Percentiles rank a stretch among this genome's conserved stretches.
Conservation (phyloP, 306 rosid species). For the Citrullus mucosospermus region DNA sequence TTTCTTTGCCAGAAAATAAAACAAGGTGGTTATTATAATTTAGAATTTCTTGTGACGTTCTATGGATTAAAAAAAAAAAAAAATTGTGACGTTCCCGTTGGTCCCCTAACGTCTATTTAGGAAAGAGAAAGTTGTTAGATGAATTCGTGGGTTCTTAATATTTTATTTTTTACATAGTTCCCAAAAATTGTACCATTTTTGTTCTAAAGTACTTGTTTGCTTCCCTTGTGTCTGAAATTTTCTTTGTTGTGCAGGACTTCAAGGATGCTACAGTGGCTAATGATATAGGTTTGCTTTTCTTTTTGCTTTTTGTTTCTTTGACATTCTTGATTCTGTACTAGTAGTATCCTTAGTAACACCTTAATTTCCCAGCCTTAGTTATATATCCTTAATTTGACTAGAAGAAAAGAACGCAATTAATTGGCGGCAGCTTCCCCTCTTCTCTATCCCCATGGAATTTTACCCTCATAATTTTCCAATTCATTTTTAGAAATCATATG, state of each 20-base stretch:
- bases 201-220: neutral
- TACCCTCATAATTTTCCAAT: neutral
- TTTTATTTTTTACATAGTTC: neutral
- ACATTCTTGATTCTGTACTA: neutral
- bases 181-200: neutral
- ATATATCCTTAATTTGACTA: neutral
- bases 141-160: neutral
- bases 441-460: neutral
- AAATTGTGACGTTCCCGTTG: too few species aligned
- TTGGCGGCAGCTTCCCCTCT: neutral
- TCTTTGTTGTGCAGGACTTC: conserved; percentile 50
- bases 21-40: neutral
- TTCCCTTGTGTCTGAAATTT: conserved; percentile 20
- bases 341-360: neutral
- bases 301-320: neutral
- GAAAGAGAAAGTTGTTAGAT: neutral
- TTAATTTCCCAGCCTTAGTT: neutral
- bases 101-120: neutral
- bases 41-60: neutral
- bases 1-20: neutral
- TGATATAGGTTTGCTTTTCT: conserved; percentile 63
- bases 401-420: neutral
- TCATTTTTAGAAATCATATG: neutral
- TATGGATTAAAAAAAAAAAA: too few species aligned
- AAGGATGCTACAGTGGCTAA: conserved; percentile 28